Evolutionary conservation across 768 basidiomycete species (phyloP), one percentile per base, ranked within the genome.

Genomic region (Boletales sp.): DNA sequence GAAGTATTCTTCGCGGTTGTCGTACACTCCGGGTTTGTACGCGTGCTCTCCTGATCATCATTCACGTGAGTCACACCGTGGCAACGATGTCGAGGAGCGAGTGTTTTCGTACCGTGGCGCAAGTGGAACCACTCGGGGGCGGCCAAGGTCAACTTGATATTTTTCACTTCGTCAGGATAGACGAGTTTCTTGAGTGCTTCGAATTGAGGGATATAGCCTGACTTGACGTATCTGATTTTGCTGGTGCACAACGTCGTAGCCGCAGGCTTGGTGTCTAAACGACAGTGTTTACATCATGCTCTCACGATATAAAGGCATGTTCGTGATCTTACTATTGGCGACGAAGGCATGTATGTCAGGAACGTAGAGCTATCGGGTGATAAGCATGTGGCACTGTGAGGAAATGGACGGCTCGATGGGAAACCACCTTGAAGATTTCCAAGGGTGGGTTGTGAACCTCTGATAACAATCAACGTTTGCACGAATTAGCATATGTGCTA

Each of bases 81-180:
- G 8, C 7, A 7, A 4, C 3, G 5, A 13, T 15, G 29, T 18
- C 12, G 5, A 4, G 12, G 4, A 8, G 38, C n/a, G 18, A 4
- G 11, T 36, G 24, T 14, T 5, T 8, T 7, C 56, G 72, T 74
- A 43, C 85, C 85, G 61, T 84, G 83, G 21, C 81, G 78, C 27
- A 85, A 78, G 62, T 85, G 83, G 64, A 80, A 83, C 83, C 84
- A 86, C 32, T 82, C 81, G 4, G 86, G 87, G 0, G 85, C 80
- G 51, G 81, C 83, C 66, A 87, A 71, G 13, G 83, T 88, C 51
- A 89, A 59, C 64, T 91, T 90, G 65, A 89, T 76, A 59, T 75
- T 72, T 59, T 76, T 75, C 51, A 85, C 79, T 58, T 87, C 84
- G 67, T 85, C 76, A 8, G 78, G 72, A 15, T 77, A 60, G 21